These are phyloP conservation scores for Anthracocystis walkeri DNA, from an alignment of 1,284 basidiomycete species.

Conservation along the genomic window DNA sequence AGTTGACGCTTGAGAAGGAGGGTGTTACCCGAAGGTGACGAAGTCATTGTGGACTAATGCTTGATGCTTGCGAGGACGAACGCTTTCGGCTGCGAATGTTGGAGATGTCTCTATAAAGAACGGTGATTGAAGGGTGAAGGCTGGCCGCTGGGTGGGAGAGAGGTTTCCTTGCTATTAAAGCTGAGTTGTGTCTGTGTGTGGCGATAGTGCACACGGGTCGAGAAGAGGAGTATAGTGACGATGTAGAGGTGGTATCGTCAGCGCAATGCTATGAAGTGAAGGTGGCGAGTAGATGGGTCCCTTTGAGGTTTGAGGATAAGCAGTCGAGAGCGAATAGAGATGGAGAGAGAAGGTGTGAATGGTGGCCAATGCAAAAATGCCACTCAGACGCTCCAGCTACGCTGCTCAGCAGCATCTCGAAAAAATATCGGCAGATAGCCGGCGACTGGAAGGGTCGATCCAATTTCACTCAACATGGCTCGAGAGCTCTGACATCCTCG, in stretches of 20 bases:
- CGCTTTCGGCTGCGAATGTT: too few species aligned
- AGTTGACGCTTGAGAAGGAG: slow-evolving; percentile 68
- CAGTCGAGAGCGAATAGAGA: not conserved
- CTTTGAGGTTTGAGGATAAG: not conserved
- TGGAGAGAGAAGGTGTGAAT: not conserved
- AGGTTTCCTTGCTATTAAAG: not conserved
- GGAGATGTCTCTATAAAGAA: too few species aligned
- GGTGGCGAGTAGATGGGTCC: not conserved
- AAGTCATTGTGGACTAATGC: slow-evolving; percentile 49
- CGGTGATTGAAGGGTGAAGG: not conserved
- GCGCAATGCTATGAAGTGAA: not conserved
- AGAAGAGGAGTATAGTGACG: not conserved
- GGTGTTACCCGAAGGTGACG: slow-evolving; percentile 63
- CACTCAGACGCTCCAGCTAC: not conserved
- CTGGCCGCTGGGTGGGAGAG: not conserved
- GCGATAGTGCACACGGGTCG: not conserved
- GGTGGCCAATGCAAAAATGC: slow-evolving; percentile 5
- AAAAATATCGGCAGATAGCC: slow-evolving; percentile 3
- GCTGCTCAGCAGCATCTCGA: not conserved
- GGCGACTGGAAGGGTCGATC: not conserved
- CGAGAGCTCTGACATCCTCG: not conserved
- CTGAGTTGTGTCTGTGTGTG: not conserved
- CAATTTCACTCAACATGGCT: slow-evolving; percentile 3
- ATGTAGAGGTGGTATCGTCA: not conserved
- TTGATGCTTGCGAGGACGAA: not conserved